A percentile compares a stretch with the other conserved stretches of the same genome.
Conservation (phyloP, 1,284 basidiomycete species). For the Malassezia caprae region DNA sequence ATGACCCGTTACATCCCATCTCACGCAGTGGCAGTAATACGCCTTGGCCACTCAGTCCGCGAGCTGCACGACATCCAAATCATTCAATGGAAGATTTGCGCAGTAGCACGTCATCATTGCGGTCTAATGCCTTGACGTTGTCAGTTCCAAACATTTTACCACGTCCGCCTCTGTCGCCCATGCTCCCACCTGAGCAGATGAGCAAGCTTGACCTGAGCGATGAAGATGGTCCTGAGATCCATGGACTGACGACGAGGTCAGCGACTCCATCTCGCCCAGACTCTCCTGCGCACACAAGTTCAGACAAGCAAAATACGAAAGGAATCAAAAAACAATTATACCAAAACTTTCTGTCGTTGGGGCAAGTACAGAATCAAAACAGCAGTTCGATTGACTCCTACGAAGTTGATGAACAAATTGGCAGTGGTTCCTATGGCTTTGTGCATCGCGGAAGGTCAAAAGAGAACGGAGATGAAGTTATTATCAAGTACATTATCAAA, state of each 20-base stretch:
- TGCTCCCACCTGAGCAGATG: not conserved
- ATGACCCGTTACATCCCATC: not conserved
- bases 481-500: conserved; percentile 98
- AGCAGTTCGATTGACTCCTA: conserved; percentile 28
- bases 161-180: conserved; percentile 9
- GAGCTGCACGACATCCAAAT: not conserved
- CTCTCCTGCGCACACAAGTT: not conserved
- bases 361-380: not conserved
- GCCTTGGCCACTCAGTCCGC: not conserved
- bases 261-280: conserved; percentile 1
- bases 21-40: not conserved
- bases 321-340: not conserved
- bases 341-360: not conserved
- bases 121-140: not conserved
- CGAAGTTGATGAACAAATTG: conserved; percentile 34
- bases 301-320: not conserved
- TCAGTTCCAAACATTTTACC: conserved; percentile 2
- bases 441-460: conserved; percentile 70
- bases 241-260: conserved; percentile 9
- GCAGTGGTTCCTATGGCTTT: conserved; percentile 90
- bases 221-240: conserved; percentile 11
- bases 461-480: conserved; percentile 54
- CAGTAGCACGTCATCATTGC: not conserved
- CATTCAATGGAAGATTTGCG: not conserved
- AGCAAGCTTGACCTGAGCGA: conserved; percentile 1